phyloP scores from a whole-genome alignment of 495 filamentous ascomycete species.

The Penicillium flavigenum region DNA sequence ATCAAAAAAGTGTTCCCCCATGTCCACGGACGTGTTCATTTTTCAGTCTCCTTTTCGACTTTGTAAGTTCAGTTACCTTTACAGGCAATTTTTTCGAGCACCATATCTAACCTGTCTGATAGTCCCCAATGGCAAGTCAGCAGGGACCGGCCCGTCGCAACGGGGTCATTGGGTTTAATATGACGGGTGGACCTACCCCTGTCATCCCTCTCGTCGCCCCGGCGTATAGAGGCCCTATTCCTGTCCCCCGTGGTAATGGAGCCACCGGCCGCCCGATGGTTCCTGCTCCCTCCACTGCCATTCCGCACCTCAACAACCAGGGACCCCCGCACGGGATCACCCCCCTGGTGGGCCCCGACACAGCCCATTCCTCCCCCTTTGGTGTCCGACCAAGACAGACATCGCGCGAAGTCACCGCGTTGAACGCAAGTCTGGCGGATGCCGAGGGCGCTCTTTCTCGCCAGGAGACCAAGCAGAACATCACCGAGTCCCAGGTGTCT shows the following conservation, averaged over 20 bases:
- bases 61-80: not conserved
- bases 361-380: not conserved
- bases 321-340: constrained; percentile 2
- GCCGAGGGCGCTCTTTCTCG: not conserved
- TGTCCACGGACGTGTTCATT: no score
- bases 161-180: not conserved
- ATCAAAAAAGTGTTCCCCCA: no score
- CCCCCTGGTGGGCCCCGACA: constrained; percentile 7
- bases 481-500: not conserved
- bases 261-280: no score
- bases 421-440: not conserved
- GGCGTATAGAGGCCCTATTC: no score
- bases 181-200: not conserved
- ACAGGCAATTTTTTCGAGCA: not conserved
- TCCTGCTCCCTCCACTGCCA: no score
- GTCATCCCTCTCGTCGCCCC: not conserved
- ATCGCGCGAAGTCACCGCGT: not conserved
- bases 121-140: not conserved
- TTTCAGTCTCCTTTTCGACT: no score
- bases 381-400: not conserved
- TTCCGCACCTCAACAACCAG: not conserved
- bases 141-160: not conserved
- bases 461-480: not conserved
- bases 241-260: no score
- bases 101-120: not conserved